These are phyloP conservation scores for Fusarium temperatum DNA, from an alignment of 2,329 filamentous ascomycete genomes.

Conservation along the genomic window DNA sequence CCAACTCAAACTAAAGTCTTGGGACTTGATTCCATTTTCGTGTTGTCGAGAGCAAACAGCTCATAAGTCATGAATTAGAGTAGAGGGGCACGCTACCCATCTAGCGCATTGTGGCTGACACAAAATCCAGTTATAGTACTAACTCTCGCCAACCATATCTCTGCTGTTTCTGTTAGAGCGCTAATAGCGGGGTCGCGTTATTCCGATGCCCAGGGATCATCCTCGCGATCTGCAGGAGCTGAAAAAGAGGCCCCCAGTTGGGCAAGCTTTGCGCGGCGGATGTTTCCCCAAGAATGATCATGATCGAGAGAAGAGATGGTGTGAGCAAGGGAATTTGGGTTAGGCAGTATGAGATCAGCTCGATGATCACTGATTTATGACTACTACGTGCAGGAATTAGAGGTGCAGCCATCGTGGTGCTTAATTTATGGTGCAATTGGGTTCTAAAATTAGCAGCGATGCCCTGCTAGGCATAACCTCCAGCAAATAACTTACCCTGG, in stretches of 20 bases:
- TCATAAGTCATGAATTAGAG: constrained; percentile 13
- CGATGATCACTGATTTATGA: background rate
- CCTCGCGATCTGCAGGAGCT: constrained; percentile 22
- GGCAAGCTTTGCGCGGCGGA: constrained; percentile 9
- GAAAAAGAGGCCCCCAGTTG: constrained; percentile 11
- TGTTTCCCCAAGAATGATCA: background rate
- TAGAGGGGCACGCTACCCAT: constrained; percentile 11
- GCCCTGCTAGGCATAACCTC: too few species aligned
- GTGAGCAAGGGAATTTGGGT: background rate
- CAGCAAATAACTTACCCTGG: background rate
- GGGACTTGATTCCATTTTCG: background rate
- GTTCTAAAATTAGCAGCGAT: background rate
- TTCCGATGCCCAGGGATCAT: background rate
- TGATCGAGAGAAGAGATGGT: background rate
- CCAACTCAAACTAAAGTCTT: background rate
- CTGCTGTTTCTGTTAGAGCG: rapidly evolving
- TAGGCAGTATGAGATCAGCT: background rate
- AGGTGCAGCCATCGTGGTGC: background rate
- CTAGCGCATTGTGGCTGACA: constrained; percentile 25
- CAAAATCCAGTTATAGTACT: background rate
- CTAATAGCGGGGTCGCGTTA: background rate
- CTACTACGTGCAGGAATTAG: too few species aligned
- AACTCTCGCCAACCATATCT: rapidly evolving
- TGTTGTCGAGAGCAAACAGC: background rate
- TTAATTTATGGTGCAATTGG: background rate